Conservation (phyloP, 352 stramenopile genomes). For the Phytophthora sp. region DNA sequence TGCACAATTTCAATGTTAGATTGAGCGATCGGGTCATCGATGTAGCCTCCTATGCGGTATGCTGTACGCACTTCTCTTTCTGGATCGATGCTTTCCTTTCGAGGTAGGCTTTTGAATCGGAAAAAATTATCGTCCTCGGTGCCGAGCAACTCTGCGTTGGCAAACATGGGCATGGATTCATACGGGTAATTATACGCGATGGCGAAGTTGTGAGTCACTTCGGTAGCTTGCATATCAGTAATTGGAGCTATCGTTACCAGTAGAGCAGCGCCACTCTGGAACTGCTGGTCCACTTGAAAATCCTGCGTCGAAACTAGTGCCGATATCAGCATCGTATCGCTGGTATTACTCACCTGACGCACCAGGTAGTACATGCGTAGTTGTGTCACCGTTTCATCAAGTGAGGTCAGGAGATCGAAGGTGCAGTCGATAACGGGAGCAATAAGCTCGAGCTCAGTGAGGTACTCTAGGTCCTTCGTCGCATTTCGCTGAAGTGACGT, state of each 20-base stretch:
- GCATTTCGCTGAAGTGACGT: slow-evolving; percentile 19
- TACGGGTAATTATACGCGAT: slow-evolving; percentile 35
- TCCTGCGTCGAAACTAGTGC: slow-evolving; percentile 25
- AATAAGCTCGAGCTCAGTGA: slow-evolving; percentile 30
- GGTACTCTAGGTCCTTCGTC: slow-evolving; percentile 25
- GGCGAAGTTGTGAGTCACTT: slow-evolving; percentile 25
- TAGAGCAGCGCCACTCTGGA: slow-evolving; percentile 20
- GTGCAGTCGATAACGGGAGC: slow-evolving; percentile 30
- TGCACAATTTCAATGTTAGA: slow-evolving; percentile 41
- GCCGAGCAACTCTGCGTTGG: slow-evolving; percentile 4
- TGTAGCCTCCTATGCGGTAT: slow-evolving; percentile 35
- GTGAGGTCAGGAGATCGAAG: slow-evolving; percentile 9
- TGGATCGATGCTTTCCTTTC: slow-evolving; percentile 5
- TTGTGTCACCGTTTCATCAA: slow-evolving; percentile 17
- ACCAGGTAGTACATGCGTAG: slow-evolving; percentile 35
- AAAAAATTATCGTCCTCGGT: slow-evolving; percentile 20
- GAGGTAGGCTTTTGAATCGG: slow-evolving; percentile 16
- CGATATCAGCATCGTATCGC: slow-evolving; percentile 27
- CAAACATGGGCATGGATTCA: slow-evolving; percentile 17
- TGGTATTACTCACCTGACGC: slow-evolving; percentile 8
- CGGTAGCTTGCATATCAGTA: slow-evolving; percentile 16
- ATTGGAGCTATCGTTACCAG: slow-evolving; percentile 29
- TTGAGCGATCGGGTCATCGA: slow-evolving; percentile 36
- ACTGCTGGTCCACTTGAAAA: slow-evolving; percentile 27
- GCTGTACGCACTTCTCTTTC: slow-evolving; percentile 32